Percentiles rank a stretch among this genome's conserved stretches.
These are phyloP conservation scores for Endoconidiophora laricicola DNA, from an alignment of 2,329 filamentous ascomycete genomes.

Conservation along the genomic window DNA sequence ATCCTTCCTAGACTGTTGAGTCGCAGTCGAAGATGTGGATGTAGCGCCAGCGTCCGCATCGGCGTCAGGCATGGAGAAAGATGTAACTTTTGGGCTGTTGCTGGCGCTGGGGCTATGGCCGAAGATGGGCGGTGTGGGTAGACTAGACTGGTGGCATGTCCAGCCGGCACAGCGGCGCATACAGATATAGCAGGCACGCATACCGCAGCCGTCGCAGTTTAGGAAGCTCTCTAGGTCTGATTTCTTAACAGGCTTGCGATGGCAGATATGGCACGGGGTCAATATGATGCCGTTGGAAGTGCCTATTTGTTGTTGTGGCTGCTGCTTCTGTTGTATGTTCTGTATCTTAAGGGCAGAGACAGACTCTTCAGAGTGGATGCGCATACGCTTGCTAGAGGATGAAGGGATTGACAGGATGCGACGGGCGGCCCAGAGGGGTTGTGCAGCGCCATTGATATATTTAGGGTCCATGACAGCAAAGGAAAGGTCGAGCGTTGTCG, in stretches of 20 bases:
- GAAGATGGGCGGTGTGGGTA: too few relatives aligned
- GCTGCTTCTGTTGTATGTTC: conserved; percentile 6
- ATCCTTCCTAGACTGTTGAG: too few relatives aligned
- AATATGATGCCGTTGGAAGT: conserved; percentile 18
- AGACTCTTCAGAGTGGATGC: not conserved
- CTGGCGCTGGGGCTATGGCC: conserved; percentile 13
- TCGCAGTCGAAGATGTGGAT: too few relatives aligned
- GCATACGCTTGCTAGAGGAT: not conserved
- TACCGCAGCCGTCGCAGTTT: conserved; percentile 43
- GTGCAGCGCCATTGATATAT: not conserved
- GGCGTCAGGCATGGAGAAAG: too few relatives aligned
- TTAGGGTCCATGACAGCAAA: not conserved
- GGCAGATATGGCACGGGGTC: conserved; percentile 50
- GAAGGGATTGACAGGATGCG: conserved; percentile 1
- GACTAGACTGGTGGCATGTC: conserved; percentile 11
- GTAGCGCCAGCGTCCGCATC: too few relatives aligned
- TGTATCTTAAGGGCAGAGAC: not conserved
- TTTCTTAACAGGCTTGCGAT: conserved; percentile 46
- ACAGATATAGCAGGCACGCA: conserved; percentile 53
- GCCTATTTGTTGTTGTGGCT: conserved; percentile 10
- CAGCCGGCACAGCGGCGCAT: conserved; percentile 44
- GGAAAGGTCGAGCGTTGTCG: not conserved
- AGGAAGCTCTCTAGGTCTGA: conserved; percentile 50
- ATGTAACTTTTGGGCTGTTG: not conserved
- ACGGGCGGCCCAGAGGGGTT: not conserved